These are phyloP conservation scores for Lepraria neglecta DNA, from an alignment of 495 filamentous ascomycete genomes.

Conservation along the genomic window DNA sequence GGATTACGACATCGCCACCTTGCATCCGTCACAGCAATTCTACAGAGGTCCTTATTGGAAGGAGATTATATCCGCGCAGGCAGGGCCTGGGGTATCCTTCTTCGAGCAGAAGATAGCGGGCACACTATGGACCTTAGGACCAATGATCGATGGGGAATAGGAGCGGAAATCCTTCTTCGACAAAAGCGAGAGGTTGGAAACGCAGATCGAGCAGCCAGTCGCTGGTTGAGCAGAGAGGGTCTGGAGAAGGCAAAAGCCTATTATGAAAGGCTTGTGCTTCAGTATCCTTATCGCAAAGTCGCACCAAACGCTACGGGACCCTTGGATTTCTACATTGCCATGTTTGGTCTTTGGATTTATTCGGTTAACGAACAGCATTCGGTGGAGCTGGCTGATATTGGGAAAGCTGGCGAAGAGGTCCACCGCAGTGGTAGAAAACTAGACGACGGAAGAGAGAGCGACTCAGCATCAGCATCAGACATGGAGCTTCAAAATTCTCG, in stretches of 20 bases:
- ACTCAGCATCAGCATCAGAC: not conserved
- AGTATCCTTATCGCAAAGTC: slow-evolving; percentile 53
- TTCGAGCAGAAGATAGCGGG: slow-evolving; percentile 50
- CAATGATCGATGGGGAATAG: slow-evolving; percentile 59
- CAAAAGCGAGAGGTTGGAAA: slow-evolving; percentile 1
- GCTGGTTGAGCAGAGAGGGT: slow-evolving; percentile 43
- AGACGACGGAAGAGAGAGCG: not conserved
- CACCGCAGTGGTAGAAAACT: not conserved
- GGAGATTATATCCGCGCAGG: slow-evolving; percentile 57
- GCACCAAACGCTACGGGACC: slow-evolving; percentile 42
- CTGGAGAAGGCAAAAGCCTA: slow-evolving; percentile 55
- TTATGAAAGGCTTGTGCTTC: slow-evolving; percentile 61
- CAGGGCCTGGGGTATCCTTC: slow-evolving; percentile 57
- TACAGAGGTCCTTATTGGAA: slow-evolving; percentile 56
- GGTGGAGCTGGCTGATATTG: not conserved
- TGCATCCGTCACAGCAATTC: slow-evolving; percentile 49
- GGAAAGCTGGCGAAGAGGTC: not conserved
- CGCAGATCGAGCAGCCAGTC: not conserved
- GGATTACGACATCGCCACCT: slow-evolving; percentile 51
- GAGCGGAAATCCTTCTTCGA: slow-evolving; percentile 59
- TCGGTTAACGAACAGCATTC: slow-evolving; percentile 38
- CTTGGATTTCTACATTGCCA: slow-evolving; percentile 57
- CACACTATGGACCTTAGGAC: slow-evolving; percentile 48
- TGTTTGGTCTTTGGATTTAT: slow-evolving; percentile 63
- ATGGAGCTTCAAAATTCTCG: not conserved